These are phyloP conservation scores for Exserohilum turcica DNA, from an alignment of 2,329 filamentous ascomycete species.

Conservation along the genomic window DNA sequence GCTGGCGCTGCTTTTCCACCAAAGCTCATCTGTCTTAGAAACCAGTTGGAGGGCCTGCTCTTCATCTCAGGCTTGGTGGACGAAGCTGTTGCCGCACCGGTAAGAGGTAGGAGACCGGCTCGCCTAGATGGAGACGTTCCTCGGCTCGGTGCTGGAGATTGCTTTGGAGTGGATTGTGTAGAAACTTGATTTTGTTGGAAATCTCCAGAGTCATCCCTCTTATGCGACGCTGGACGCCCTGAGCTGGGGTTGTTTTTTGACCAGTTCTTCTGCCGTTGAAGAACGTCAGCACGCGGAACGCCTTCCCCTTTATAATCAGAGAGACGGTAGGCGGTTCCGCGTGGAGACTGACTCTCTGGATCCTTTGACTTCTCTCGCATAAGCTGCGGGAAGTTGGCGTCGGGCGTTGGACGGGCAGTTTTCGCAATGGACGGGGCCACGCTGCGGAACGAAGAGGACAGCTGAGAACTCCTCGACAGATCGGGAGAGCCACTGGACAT, in stretches of 20 bases:
- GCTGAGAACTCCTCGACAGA: conserved; percentile 27
- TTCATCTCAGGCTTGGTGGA: conserved; percentile 21
- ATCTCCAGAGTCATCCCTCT: conserved; percentile 34
- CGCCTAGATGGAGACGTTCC: conserved; percentile 37
- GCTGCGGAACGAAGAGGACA: conserved; percentile 42
- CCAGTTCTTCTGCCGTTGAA: conserved; percentile 34
- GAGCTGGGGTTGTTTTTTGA: conserved; percentile 14
- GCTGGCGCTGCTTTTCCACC: conserved; percentile 37
- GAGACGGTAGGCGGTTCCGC: conserved; percentile 17
- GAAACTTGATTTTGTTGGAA: conserved; percentile 25
- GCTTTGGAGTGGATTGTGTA: conserved; percentile 26
- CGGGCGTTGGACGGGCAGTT: conserved; percentile 29
- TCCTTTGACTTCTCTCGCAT: conserved; percentile 29
- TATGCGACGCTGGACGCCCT: conserved; percentile 25
- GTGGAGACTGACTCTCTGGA: conserved; percentile 28
- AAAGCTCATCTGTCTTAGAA: conserved; percentile 49
- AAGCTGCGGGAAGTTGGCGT: conserved; percentile 32
- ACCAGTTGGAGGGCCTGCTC: conserved; percentile 40
- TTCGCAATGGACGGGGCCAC: conserved; percentile 26
- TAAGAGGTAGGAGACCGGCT: conserved; percentile 21
- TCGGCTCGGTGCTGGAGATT: conserved; percentile 39
- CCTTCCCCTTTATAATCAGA: conserved; percentile 19
- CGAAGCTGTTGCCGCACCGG: conserved; percentile 4
- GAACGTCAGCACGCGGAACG: conserved; percentile 38
- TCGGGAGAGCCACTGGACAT: conserved; percentile 21